phyloP scores from a whole-genome alignment of 257 asterid species.

The Solanum tarapatanum region DNA sequence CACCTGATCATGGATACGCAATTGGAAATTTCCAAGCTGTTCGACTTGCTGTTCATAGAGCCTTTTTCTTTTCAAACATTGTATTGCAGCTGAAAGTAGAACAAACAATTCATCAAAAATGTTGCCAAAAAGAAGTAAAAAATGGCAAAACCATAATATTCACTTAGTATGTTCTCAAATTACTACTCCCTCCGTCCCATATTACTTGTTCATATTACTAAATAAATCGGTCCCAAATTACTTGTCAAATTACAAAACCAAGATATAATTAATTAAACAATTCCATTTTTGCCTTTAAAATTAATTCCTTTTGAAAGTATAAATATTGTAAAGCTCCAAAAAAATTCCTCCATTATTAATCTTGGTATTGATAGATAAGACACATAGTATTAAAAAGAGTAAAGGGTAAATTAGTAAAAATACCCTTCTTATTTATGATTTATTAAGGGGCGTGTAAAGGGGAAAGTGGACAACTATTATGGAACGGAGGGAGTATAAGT shows the following conservation, averaged over 20 bases:
- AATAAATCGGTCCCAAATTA: neutral
- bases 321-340: neutral
- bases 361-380: neutral
- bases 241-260: neutral
- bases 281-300: neutral
- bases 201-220: neutral
- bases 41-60: constrained; percentile 76
- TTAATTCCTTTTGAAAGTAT: neutral
- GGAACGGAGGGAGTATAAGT: neutral
- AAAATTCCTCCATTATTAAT: neutral
- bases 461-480: neutral
- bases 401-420: neutral
- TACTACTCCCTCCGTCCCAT: neutral
- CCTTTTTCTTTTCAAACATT: constrained; percentile 74
- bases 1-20: constrained; percentile 85
- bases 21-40: constrained; percentile 74
- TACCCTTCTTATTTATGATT: neutral
- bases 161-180: neutral
- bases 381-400: neutral
- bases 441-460: neutral
- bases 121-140: neutral
- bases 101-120: neutral
- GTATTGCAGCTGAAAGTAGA: constrained; percentile 54
- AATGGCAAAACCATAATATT: neutral
- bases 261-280: neutral